These are phyloP conservation scores for Pelargonium cotyledonis DNA, from an alignment of 441 rosid species.

Conservation along the genomic window DNA sequence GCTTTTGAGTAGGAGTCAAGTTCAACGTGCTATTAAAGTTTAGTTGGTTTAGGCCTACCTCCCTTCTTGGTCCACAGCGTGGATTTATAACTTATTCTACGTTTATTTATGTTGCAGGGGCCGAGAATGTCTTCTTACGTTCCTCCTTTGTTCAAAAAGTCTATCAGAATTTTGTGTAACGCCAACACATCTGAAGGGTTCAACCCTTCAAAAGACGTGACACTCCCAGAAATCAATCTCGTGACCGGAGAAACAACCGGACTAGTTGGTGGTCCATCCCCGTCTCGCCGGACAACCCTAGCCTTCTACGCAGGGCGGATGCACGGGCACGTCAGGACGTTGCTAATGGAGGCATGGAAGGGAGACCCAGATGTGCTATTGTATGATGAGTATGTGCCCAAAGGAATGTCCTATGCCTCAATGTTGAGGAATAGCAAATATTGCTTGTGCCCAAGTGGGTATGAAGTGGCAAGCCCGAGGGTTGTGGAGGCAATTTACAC, in stretches of 20 bases:
- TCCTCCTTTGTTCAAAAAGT: conserved; percentile 42
- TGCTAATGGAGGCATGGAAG: conserved; percentile 81
- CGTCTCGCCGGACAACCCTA: conserved; percentile 23
- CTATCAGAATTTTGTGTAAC: conserved; percentile 81
- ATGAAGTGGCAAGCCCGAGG: conserved; percentile 93
- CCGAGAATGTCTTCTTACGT: conserved; percentile 56
- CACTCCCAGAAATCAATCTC: conserved; percentile 74
- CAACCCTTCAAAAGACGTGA: conserved; percentile 63
- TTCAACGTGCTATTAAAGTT: no score
- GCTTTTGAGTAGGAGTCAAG: no score
- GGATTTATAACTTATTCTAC: no score
- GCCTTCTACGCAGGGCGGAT: conserved; percentile 74
- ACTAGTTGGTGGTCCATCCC: conserved; percentile 40
- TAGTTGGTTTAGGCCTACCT: no score
- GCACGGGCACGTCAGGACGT: conserved; percentile 81
- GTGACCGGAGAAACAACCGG: conserved; percentile 34
- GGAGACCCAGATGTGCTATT: conserved; percentile 43
- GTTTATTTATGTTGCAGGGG: no score
- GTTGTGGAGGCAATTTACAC: conserved; percentile 74
- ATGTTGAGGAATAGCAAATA: conserved; percentile 68
- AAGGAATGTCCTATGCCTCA: conserved; percentile 35
- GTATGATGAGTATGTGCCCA: conserved; percentile 54
- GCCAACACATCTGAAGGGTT: conserved; percentile 93
- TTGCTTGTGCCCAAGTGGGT: conserved; percentile 89
- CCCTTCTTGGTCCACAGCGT: no score